phyloP scores from a whole-genome alignment of 2,329 filamentous ascomycete species.

The Xylaria sp. region DNA sequence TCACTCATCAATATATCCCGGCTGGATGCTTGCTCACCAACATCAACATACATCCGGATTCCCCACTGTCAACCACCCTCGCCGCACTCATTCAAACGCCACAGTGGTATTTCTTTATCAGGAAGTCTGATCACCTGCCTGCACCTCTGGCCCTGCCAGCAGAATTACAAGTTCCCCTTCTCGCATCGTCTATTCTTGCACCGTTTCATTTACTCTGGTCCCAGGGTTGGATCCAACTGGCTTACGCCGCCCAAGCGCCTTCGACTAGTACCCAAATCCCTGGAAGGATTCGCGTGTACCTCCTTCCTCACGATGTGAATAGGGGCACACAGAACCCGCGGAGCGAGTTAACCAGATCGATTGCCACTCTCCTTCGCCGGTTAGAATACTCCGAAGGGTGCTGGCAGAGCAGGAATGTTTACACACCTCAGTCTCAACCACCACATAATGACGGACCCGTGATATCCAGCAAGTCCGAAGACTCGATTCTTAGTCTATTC shows the following conservation, averaged over 20 bases:
- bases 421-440: constrained; percentile 31
- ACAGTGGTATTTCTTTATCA: constrained; percentile 49
- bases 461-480: constrained; percentile 53
- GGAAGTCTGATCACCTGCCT: constrained; percentile 38
- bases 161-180: constrained; percentile 47
- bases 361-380: constrained; percentile 60
- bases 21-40: constrained; percentile 54
- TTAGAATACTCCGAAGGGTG: constrained; percentile 66
- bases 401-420: constrained; percentile 63
- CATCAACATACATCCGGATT: constrained; percentile 36
- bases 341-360: constrained; percentile 57
- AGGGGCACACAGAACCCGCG: constrained; percentile 63
- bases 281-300: constrained; percentile 64
- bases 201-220: constrained; percentile 50
- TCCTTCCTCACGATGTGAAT: constrained; percentile 74
- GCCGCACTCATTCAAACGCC: constrained; percentile 16
- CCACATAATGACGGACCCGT: constrained; percentile 45
- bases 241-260: constrained; percentile 48
- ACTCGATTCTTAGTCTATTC: constrained; percentile 76
- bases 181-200: constrained; percentile 44
- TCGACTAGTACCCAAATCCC: constrained; percentile 28
- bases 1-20: constrained; percentile 53
- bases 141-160: constrained; percentile 28
- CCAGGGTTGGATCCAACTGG: constrained; percentile 58
- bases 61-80: constrained; percentile 30